Conservation (phyloP, 2,329 filamentous ascomycete species). For the Amauroascus niger region DNA sequence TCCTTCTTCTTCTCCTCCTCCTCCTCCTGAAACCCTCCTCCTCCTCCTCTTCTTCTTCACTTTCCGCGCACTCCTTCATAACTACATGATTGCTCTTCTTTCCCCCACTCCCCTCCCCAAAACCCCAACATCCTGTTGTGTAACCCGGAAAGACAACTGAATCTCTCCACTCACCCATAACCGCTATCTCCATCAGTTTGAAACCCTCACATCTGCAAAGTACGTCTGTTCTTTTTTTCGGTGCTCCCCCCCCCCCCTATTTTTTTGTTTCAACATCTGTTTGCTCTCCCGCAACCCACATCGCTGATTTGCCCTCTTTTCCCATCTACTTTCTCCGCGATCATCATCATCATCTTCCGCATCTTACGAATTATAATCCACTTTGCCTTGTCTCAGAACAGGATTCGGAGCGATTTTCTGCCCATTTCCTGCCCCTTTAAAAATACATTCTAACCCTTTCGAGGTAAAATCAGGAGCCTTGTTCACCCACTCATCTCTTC, state of each 20-base stretch:
- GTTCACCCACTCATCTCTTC: not conserved
- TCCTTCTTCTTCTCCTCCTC: not conserved
- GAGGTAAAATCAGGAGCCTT: not conserved
- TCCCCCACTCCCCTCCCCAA: too few species aligned
- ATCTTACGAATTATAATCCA: conserved; percentile 8
- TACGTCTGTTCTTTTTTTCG: not conserved
- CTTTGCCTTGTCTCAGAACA: conserved; percentile 7
- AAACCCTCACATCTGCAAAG: not conserved
- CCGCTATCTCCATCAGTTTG: too few species aligned
- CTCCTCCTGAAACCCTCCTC: not conserved
- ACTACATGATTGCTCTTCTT: not conserved
- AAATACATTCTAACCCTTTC: too few species aligned
- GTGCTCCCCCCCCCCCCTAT: too few species aligned
- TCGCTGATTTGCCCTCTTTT: conserved; percentile 1
- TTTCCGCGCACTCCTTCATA: not conserved
- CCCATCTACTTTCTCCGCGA: not conserved
- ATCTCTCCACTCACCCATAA: too few species aligned
- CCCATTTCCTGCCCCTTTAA: not conserved
- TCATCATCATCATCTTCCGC: too few species aligned
- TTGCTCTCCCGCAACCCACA: not conserved
- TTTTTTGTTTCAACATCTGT: conserved; percentile 10
- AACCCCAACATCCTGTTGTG: too few species aligned
- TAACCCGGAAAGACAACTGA: too few species aligned
- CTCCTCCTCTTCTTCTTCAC: not conserved
- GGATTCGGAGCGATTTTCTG: not conserved